Evolutionary conservation across 2,329 filamentous ascomycete species (phyloP).

Genomic region (Ophiostoma australiae): DNA sequence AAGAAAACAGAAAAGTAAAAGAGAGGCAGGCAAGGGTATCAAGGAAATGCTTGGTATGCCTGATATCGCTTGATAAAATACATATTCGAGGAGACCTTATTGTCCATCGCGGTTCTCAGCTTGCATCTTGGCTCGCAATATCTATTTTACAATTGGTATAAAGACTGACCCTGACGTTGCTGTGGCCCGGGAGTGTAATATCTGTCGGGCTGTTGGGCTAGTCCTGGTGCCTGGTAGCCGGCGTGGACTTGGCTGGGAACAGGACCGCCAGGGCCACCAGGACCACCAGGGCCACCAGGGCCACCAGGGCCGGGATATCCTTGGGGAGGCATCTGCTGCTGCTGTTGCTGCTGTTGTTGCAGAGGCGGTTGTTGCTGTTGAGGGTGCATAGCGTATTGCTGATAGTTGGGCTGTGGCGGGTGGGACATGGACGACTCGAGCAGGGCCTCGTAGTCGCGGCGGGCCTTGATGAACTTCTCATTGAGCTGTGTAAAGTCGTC

Average conservation of each 20-base stretch:
- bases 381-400: slow-evolving; percentile 58
- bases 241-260: slow-evolving; percentile 28
- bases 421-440: slow-evolving; percentile 96
- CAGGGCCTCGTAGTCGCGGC: slow-evolving; percentile 92
- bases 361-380: background rate
- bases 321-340: slow-evolving; percentile 44
- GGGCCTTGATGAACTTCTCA: slow-evolving; percentile 98
- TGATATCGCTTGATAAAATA: background rate
- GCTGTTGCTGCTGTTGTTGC: slow-evolving; percentile 33
- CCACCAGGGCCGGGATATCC: slow-evolving; percentile 42
- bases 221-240: slow-evolving; percentile 40
- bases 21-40: slow-evolving; percentile 1
- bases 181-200: slow-evolving; percentile 61
- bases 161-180: slow-evolving; percentile 31
- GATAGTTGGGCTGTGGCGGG: slow-evolving; percentile 71
- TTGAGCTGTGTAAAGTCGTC: slow-evolving; percentile 98
- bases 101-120: slow-evolving; percentile 1
- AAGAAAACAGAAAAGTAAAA: background rate
- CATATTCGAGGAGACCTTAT: slow-evolving; percentile 5
- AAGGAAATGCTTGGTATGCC: background rate
- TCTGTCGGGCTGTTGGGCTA: slow-evolving; percentile 50
- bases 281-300: slow-evolving; percentile 30
- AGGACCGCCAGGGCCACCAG: slow-evolving; percentile 30
- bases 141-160: slow-evolving; percentile 15
- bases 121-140: background rate